Evolutionary conservation across 2,329 filamentous ascomycete genomes (phyloP).

Genomic region (Chaetomiaceae sp.): DNA sequence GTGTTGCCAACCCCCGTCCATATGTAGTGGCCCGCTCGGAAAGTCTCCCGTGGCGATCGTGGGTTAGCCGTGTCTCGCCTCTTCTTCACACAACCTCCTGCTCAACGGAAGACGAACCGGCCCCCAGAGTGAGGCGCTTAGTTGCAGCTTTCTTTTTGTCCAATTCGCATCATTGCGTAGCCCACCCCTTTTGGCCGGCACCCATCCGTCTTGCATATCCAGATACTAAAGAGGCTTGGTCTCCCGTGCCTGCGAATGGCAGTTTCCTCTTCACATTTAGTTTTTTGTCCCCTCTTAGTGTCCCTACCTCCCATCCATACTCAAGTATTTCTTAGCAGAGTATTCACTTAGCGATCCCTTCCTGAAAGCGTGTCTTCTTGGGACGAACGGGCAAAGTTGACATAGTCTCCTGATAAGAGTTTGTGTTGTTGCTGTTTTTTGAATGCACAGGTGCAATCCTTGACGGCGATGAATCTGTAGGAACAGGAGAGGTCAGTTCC

Average conservation of each 20-base stretch:
- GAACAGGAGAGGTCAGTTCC: neutral
- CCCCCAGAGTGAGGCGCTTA: neutral
- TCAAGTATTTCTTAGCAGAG: slow-evolving; percentile 4
- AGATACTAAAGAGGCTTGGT: neutral
- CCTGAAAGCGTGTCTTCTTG: neutral
- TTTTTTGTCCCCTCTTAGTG: no score
- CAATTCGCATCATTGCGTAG: neutral
- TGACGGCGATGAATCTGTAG: neutral
- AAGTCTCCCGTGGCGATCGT: slow-evolving; percentile 4
- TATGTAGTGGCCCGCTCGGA: slow-evolving; percentile 8
- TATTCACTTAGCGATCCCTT: neutral
- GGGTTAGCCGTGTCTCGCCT: slow-evolving; percentile 7
- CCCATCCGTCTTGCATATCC: neutral
- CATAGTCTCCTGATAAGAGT: neutral
- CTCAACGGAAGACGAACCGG: neutral
- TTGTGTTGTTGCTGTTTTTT: neutral
- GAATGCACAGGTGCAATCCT: neutral
- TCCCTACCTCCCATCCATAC: neutral
- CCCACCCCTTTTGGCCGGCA: neutral
- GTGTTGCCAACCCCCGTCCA: neutral
- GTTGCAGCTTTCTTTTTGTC: neutral
- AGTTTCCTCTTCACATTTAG: no score
- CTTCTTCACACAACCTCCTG: neutral
- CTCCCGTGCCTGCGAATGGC: neutral
- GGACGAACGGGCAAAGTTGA: neutral